A percentile compares a stretch with the other conserved stretches of the same genome.
phyloP scores from a whole-genome alignment of 768 basidiomycete genomes.

The Suillus placidus region DNA sequence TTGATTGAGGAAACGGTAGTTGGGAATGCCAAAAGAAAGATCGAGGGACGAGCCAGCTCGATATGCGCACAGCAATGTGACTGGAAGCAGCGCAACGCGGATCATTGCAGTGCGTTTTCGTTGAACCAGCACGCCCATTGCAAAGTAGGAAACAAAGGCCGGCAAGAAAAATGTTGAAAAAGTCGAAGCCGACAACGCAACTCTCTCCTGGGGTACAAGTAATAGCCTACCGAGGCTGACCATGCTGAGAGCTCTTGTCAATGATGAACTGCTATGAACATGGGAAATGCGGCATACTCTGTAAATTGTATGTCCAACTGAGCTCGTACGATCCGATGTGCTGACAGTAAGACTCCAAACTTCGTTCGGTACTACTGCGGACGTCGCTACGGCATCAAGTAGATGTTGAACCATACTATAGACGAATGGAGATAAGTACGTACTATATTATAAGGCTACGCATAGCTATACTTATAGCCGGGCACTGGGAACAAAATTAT shows the following conservation, averaged over 20 bases:
- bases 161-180: slow-evolving; percentile 43
- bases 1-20: slow-evolving; percentile 25
- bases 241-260: slow-evolving; percentile 4
- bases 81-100: slow-evolving; percentile 51
- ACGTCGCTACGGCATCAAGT: background rate
- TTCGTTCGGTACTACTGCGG: no score
- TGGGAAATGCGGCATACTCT: background rate
- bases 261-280: background rate
- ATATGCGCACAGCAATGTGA: slow-evolving; percentile 48
- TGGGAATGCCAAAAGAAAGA: slow-evolving; percentile 21
- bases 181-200: slow-evolving; percentile 30
- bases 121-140: slow-evolving; percentile 55
- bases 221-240: background rate
- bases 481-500: no score
- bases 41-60: slow-evolving; percentile 38
- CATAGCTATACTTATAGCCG: no score
- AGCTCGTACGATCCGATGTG: background rate
- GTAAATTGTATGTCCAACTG: background rate
- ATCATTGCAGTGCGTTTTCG: slow-evolving; percentile 42
- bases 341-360: background rate
- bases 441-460: no score
- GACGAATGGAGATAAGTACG: background rate
- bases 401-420: background rate
- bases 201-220: slow-evolving; percentile 9
- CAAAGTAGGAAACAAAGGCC: slow-evolving; percentile 48